These are phyloP conservation scores for Dendrostoma leiphaemia DNA, from an alignment of 2,329 filamentous ascomycete genomes.

Conservation along the genomic window DNA sequence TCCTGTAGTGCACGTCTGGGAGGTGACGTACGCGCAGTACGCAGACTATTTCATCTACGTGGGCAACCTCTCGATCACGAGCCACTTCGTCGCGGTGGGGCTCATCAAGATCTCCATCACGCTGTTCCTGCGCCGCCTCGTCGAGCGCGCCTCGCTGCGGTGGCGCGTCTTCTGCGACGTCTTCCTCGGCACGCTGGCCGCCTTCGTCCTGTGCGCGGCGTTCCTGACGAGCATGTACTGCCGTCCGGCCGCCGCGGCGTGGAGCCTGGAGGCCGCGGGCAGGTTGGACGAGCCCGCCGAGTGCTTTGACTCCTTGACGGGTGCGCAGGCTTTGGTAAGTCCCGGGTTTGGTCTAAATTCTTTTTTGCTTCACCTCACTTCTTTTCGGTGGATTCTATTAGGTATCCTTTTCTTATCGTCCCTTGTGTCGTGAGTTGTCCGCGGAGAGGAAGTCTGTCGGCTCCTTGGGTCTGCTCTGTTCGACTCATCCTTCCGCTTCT, in stretches of 20 bases:
- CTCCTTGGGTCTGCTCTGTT: no score
- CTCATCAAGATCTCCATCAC: constrained; percentile 26
- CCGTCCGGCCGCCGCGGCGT: constrained; percentile 20
- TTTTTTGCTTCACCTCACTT: no score
- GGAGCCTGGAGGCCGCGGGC: neutral
- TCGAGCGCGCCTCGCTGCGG: neutral
- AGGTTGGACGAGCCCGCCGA: neutral
- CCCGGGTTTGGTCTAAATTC: no score
- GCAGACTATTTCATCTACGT: constrained; percentile 1
- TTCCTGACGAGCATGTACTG: constrained; percentile 27
- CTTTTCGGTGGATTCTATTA: no score
- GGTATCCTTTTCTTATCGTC: no score
- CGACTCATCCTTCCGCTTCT: no score
- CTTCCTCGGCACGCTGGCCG: constrained; percentile 27
- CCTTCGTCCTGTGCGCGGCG: constrained; percentile 25
- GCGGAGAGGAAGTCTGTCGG: no score
- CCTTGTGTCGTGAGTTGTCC: no score
- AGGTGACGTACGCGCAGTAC: constrained; percentile 12
- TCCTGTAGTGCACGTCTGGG: constrained; percentile 17
- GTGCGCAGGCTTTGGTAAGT: constrained; percentile 21
- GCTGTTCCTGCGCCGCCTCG: constrained; percentile 22
- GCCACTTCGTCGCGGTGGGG: constrained; percentile 3
- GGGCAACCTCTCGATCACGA: neutral
- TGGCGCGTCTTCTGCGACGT: constrained; percentile 29
- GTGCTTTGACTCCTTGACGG: constrained; percentile 12